phyloP scores from a whole-genome alignment of 805 yeast genomes.

The Candida suzukii region DNA sequence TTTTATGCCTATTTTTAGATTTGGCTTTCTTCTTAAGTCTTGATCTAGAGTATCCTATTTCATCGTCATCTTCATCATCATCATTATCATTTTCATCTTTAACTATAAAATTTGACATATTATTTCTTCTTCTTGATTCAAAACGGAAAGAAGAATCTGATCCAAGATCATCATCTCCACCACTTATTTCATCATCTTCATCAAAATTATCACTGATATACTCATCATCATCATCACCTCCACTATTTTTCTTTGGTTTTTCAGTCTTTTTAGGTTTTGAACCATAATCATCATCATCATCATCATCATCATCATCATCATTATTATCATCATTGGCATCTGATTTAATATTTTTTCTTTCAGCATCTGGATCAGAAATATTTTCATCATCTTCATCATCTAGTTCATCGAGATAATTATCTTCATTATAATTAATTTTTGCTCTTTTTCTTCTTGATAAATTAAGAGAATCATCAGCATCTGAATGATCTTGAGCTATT shows the following conservation, averaged over 20 bases:
- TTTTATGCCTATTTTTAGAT: no score
- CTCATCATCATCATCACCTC: constrained; percentile 20
- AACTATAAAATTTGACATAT: constrained; percentile 15
- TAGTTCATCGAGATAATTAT: constrained; percentile 16
- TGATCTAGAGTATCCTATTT: background rate
- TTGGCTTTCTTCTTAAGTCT: constrained; percentile 4
- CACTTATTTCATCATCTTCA: constrained; percentile 17
- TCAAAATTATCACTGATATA: constrained; percentile 16
- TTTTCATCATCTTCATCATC: constrained; percentile 17
- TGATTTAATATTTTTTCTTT: constrained; percentile 13
- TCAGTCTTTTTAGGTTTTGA: constrained; percentile 7
- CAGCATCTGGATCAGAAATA: constrained; percentile 10
- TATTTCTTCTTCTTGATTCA: constrained; percentile 7
- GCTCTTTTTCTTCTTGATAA: constrained; percentile 22
- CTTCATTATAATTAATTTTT: constrained; percentile 27
- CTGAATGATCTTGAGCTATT: constrained; percentile 8
- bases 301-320: constrained; percentile 25
- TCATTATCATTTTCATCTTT: constrained; percentile 19
- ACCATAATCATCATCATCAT: constrained; percentile 5
- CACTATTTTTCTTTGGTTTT: constrained; percentile 7
- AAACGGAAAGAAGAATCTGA: constrained; percentile 16
- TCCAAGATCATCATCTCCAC: constrained; percentile 11
- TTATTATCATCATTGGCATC: constrained; percentile 16
- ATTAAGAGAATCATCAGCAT: constrained; percentile 15
- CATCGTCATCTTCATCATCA: constrained; percentile 14